Base-by-base conservation (phyloP, 163 green algal genomes). In the Prototheca wickerhamii region DNA sequence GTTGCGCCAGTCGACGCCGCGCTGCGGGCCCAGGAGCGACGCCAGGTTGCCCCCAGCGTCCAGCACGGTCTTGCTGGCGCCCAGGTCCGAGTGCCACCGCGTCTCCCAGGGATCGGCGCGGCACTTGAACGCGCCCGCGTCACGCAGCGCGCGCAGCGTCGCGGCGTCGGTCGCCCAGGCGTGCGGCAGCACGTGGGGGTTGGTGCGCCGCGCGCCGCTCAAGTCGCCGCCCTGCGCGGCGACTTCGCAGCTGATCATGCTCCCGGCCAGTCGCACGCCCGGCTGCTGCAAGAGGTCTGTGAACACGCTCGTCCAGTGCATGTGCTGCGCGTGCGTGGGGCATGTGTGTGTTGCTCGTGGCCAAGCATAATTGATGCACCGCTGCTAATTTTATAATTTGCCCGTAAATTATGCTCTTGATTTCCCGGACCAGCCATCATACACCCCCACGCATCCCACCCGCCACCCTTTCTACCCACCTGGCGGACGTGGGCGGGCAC, bases 111-210 rank as follows among this genome's bases (percentile, higher is more conserved):
- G 61, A 30, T 69, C 63, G 28, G 68, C 65, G 63, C 86, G 75
- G 64, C 82, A 89, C 8, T 60, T 58, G 32, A 87, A 82, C 15
- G 85, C 70, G 32, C 50, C 60, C 20, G 58, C 57, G 3, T 82
- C 68, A 6, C 7, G 53, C 4, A 46, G 33, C 3, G 74, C 64
- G 20, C 84, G 62, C 50, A 82, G 37, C 8, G 67, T 30, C 60
- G 80, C 73, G 65, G 62, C 55, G 53, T 88, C 82, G 1, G 75
- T 87, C 4, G 84, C 84, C 21, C 84, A 72, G 17, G 74, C 75
- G 51, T 84, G 85, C 18, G 78, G 82, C 64, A 83, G 79, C 40
- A 91, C 76, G 52, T 84, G 77, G 12, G 84, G 82, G 61, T 85
- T 84, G 6, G 64, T 61, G 5, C 82, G 74, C 18, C 46, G 6